These are phyloP conservation scores for Coleophoma cylindrospora DNA, from an alignment of 2,329 filamentous ascomycete species.

Conservation along the genomic window DNA sequence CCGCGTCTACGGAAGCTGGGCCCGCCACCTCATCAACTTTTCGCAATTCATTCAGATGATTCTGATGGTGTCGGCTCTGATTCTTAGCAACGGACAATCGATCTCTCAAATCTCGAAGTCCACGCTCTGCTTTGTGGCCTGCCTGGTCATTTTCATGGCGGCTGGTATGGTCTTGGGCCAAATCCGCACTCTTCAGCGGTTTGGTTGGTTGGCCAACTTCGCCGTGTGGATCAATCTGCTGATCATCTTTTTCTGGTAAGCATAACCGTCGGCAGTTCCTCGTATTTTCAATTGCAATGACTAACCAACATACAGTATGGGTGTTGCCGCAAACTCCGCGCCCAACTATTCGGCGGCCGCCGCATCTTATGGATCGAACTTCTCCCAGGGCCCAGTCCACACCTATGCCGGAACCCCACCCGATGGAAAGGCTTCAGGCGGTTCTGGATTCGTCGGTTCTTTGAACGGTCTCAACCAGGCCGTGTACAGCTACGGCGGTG, in stretches of 20 bases:
- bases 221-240: conserved; percentile 51
- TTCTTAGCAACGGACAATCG: conserved; percentile 48
- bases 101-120: conserved; percentile 47
- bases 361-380: conserved; percentile 24
- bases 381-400: conserved; percentile 23
- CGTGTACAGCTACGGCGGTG: conserved; percentile 53
- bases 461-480: conserved; percentile 48
- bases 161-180: conserved; percentile 48
- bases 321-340: conserved; percentile 39
- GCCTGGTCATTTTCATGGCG: conserved; percentile 43
- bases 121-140: conserved; percentile 46
- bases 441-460: conserved; percentile 36
- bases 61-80: conserved; percentile 45
- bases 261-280: not conserved
- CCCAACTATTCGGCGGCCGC: conserved; percentile 39
- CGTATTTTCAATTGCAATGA: not conserved
- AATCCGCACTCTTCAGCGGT: conserved; percentile 48
- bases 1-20: conserved; percentile 36
- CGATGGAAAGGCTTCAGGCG: conserved; percentile 34
- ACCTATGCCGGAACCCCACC: conserved; percentile 34
- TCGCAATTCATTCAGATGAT: conserved; percentile 43
- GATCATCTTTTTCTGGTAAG: conserved; percentile 42
- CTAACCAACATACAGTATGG: conserved; percentile 36
- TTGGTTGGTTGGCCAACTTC: conserved; percentile 50
- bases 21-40: conserved; percentile 42